A percentile compares a stretch with the other conserved stretches of the same genome.
Conservation (phyloP, 352 stramenopile species). For the Pythium myriotylum region DNA sequence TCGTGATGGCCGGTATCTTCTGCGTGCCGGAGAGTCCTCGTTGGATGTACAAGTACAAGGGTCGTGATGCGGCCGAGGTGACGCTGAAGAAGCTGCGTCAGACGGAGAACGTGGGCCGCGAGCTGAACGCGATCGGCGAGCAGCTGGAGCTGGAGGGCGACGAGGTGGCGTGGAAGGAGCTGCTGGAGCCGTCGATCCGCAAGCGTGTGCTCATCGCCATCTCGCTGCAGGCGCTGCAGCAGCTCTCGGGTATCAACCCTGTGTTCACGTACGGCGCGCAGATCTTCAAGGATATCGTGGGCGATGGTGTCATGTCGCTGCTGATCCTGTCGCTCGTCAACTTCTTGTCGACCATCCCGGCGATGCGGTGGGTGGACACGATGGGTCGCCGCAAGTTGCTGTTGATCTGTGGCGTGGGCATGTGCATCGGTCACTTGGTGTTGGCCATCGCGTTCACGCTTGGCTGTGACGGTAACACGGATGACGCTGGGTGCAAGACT, state of each 20-base stretch:
- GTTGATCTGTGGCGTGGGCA: slow-evolving; percentile 38
- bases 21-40: slow-evolving; percentile 53
- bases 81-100: slow-evolving; percentile 31
- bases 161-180: slow-evolving; percentile 29
- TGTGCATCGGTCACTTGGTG: slow-evolving; percentile 40
- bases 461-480: slow-evolving; percentile 33
- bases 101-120: slow-evolving; percentile 27
- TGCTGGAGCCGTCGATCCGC: slow-evolving; percentile 28
- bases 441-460: slow-evolving; percentile 35
- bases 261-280: slow-evolving; percentile 38
- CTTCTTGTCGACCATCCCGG: slow-evolving; percentile 38
- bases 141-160: slow-evolving; percentile 35
- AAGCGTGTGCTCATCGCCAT: slow-evolving; percentile 34
- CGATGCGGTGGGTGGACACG: slow-evolving; percentile 39
- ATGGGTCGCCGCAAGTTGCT: slow-evolving; percentile 36
- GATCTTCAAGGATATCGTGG: slow-evolving; percentile 39
- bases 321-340: slow-evolving; percentile 37
- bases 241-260: slow-evolving; percentile 39
- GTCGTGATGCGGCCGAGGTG: slow-evolving; percentile 29
- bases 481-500: slow-evolving; percentile 23
- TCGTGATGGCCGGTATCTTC: slow-evolving; percentile 44
- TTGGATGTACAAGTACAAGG: slow-evolving; percentile 46
- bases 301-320: slow-evolving; percentile 33
- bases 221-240: slow-evolving; percentile 39
- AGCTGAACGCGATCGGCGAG: slow-evolving; percentile 47